Evolutionary conservation across 345 rosid genomes (phyloP).

Genomic region (Acer campestre): DNA sequence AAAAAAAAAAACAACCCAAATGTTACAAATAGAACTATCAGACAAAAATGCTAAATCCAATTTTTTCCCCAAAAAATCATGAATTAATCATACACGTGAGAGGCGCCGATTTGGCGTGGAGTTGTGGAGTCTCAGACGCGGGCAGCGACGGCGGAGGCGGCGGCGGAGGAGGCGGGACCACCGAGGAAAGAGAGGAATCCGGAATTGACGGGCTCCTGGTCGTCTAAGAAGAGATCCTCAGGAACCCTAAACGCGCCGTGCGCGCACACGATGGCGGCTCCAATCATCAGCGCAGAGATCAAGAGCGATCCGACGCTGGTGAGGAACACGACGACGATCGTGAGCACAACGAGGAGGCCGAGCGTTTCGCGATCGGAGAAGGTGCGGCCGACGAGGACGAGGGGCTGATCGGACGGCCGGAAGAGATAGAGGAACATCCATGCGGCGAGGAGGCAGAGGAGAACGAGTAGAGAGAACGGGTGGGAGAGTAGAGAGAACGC

Average conservation of each 20-base stretch:
- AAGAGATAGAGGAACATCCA: constrained; percentile 77
- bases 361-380: constrained; percentile 80
- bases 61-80: neutral
- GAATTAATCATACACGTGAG: constrained; percentile 14
- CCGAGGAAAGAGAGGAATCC: constrained; percentile 80
- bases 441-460: constrained; percentile 53
- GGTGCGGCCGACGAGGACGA: constrained; percentile 64
- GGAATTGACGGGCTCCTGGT: constrained; percentile 61
- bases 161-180: constrained; percentile 64
- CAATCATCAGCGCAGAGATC: constrained; percentile 69
- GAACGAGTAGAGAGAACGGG: constrained; percentile 77
- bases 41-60: neutral
- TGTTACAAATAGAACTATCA: constrained; percentile 1
- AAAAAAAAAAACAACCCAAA: neutral
- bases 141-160: constrained; percentile 53
- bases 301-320: constrained; percentile 77
- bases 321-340: constrained; percentile 69
- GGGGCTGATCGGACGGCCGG: constrained; percentile 78
- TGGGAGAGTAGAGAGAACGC: constrained; percentile 72
- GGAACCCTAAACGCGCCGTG: constrained; percentile 90
- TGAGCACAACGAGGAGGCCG: constrained; percentile 50
- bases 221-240: constrained; percentile 82
- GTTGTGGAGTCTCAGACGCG: constrained; percentile 43
- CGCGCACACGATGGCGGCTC: constrained; percentile 65
- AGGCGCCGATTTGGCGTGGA: neutral